Base-by-base conservation (phyloP, 768 basidiomycete species). In the Rhizopogon vinicolor region DNA sequence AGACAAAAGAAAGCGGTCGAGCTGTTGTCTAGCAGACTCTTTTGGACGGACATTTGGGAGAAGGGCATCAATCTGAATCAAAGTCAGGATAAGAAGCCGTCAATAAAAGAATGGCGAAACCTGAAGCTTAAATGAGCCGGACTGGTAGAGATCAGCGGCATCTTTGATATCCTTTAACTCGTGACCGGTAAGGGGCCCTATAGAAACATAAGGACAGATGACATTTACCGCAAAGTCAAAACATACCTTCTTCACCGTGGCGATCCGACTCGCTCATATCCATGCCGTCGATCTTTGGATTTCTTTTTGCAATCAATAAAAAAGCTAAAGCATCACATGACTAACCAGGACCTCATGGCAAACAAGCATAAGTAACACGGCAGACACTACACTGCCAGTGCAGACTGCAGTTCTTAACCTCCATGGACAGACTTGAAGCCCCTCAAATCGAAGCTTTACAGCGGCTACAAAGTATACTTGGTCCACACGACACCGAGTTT, bases 51-150 rank as follows among this genome's bases (percentile, higher is more conserved):
- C 75, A 64, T 87, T 86, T 8, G 91, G 86, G 18, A 95, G 75
- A 12, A 95, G 74, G 0, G 86, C 89, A 56, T 91, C 89, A 60
- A 91, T 86, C 89, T 93, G 64, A 28, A 31, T 39, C 16, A 49
- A 51, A 10, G 63, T 58, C 39, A 54, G 62, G n/a, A 48, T 29
- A 35, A 55, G n/a, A 37, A 22, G 16, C 9, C 13, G 3, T 16
- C 10, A 33, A 2, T 35, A 12, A 5, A 13, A 39, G 39, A 41
- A 9, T 13, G 28, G 10, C 58, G 74, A 10, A 44, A 89, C 89
- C 79, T 94, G 91, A 8, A 95, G 78, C 62, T 91, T 91, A 76
- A 95, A 94, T 2, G 88, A 82, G 53, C 77, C 86, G 0, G 91
- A 93, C 62, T 81, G 78, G 67, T 84, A 92, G 19, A 93, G 74